A percentile compares a stretch with the other conserved stretches of the same genome.
These are phyloP conservation scores for Didymella pomorum DNA, from an alignment of 2,329 filamentous ascomycete genomes.

Conservation along the genomic window DNA sequence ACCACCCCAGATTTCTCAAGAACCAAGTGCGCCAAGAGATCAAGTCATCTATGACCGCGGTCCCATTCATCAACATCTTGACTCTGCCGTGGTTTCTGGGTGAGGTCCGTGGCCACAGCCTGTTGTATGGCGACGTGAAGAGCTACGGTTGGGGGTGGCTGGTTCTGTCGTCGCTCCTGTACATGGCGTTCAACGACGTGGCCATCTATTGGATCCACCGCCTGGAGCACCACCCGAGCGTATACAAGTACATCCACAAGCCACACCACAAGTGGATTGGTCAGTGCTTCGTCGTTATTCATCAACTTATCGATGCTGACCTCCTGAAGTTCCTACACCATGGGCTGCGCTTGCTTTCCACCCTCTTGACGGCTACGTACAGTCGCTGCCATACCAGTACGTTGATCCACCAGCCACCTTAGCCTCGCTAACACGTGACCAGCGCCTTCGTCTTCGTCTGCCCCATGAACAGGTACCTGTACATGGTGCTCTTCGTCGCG, in stretches of 20 bases:
- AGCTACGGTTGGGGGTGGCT: constrained; percentile 51
- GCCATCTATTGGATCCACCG: constrained; percentile 61
- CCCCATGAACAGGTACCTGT: constrained; percentile 58
- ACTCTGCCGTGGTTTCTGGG: constrained; percentile 58
- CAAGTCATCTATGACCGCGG: constrained; percentile 53
- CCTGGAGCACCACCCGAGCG: constrained; percentile 55
- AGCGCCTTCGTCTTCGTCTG: constrained; percentile 57
- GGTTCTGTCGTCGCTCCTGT: constrained; percentile 50
- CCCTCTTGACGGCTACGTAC: constrained; percentile 57
- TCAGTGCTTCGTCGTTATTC: constrained; percentile 32
- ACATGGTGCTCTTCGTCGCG: constrained; percentile 55
- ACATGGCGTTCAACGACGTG: constrained; percentile 58
- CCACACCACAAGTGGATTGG: constrained; percentile 61
- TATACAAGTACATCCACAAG: constrained; percentile 60
- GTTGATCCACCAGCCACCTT: constrained; percentile 15
- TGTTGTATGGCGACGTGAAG: constrained; percentile 52
- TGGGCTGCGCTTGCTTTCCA: constrained; percentile 60
- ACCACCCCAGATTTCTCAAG: constrained; percentile 60
- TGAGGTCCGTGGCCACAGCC: constrained; percentile 58
- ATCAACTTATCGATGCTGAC: background rate
- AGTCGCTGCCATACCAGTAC: constrained; percentile 59
- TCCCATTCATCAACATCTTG: constrained; percentile 57
- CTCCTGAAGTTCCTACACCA: constrained; percentile 54
- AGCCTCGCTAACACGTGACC: constrained; percentile 14
- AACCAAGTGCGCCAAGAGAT: constrained; percentile 59